Percentiles rank a stretch among this genome's conserved stretches.
Conservation (phyloP, 2,329 filamentous ascomycete genomes). For the Talaromyces sp. region DNA sequence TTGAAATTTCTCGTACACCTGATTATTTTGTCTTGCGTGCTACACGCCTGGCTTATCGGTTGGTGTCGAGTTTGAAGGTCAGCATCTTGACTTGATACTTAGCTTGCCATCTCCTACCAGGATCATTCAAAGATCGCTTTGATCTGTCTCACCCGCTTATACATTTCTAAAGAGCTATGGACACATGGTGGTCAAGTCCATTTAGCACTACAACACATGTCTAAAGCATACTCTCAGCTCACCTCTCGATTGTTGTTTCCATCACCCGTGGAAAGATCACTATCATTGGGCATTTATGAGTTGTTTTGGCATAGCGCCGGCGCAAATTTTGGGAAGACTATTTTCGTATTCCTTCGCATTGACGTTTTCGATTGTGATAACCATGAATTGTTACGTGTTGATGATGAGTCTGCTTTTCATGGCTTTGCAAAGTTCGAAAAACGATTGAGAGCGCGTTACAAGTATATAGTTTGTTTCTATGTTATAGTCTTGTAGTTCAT, state of each 20-base stretch:
- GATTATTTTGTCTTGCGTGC: not conserved
- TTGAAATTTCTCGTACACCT: not conserved
- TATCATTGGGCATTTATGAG: slow-evolving; percentile 14
- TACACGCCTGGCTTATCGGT: not conserved
- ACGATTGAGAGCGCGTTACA: slow-evolving; percentile 13
- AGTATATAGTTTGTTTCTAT: slow-evolving; percentile 17
- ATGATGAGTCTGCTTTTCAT: slow-evolving; percentile 12
- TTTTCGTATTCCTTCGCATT: slow-evolving; percentile 14
- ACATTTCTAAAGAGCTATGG: not conserved
- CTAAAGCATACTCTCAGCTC: slow-evolving; percentile 5
- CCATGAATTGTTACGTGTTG: slow-evolving; percentile 7
- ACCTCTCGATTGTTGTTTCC: not conserved
- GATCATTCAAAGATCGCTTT: not conserved
- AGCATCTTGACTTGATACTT: not conserved
- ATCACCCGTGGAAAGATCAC: slow-evolving; percentile 6
- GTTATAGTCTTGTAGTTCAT: slow-evolving; percentile 18
- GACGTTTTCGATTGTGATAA: slow-evolving; percentile 10
- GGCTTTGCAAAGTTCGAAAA: slow-evolving; percentile 7
- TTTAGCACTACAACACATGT: not conserved
- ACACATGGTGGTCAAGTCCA: not conserved
- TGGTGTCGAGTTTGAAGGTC: not conserved
- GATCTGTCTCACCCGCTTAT: not conserved
- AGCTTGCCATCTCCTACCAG: not conserved
- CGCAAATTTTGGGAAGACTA: slow-evolving; percentile 21
- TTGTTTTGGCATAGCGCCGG: slow-evolving; percentile 23